phyloP scores from a whole-genome alignment of 352 stramenopile species.

The Phytophthora ramorum region DNA sequence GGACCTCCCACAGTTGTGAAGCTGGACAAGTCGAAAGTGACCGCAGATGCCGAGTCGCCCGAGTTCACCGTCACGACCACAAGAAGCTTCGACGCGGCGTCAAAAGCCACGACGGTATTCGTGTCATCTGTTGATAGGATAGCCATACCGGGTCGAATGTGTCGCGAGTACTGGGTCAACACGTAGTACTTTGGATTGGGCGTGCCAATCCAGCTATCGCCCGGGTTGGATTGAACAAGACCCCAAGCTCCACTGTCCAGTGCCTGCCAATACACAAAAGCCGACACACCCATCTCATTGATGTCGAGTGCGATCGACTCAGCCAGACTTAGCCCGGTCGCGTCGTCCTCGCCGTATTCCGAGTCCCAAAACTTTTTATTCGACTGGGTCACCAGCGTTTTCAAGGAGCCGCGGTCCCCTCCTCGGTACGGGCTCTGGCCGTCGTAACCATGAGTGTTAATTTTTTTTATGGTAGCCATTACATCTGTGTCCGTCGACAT shows the following conservation, averaged over 20 bases:
- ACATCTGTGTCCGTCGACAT: conserved; percentile 33
- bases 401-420: conserved; percentile 49
- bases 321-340: conserved; percentile 51
- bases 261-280: not conserved
- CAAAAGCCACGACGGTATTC: conserved; percentile 58
- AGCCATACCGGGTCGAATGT: conserved; percentile 66
- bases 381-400: conserved; percentile 29
- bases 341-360: conserved; percentile 63
- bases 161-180: conserved; percentile 26
- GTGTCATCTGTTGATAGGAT: conserved; percentile 50
- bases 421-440: too few relatives aligned
- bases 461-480: conserved; percentile 46
- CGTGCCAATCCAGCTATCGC: not conserved
- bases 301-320: conserved; percentile 61
- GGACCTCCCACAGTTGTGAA: conserved; percentile 40
- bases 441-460: conserved; percentile 67
- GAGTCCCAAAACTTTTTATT: conserved; percentile 66
- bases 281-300: conserved; percentile 30
- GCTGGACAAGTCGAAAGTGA: conserved; percentile 49
- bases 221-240: conserved; percentile 18
- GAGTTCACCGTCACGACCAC: conserved; percentile 55
- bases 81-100: conserved; percentile 21
- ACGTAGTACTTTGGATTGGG: conserved; percentile 2
- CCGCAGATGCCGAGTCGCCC: conserved; percentile 21
- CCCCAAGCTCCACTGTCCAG: not conserved